A percentile compares a stretch with the other conserved stretches of the same genome.
Evolutionary conservation across 1,284 basidiomycete species (phyloP).

Genomic region (Trichosporon asahii): DNA sequence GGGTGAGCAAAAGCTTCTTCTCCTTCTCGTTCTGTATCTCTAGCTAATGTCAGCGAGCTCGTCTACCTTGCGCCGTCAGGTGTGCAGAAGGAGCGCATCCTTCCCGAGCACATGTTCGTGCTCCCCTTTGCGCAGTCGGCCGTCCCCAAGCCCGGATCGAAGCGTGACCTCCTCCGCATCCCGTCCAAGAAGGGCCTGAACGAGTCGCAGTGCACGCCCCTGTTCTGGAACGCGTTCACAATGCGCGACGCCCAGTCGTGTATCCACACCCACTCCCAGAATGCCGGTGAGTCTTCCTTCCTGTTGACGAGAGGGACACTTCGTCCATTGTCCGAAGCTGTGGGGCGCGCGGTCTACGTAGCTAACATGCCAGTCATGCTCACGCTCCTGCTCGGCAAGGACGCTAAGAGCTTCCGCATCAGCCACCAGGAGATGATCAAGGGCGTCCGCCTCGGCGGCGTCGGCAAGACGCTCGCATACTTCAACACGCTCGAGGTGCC

Average conservation of each 20-base stretch:
- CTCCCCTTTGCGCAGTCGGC: constrained; percentile 67
- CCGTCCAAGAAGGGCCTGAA: constrained; percentile 64
- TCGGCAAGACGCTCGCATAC: constrained; percentile 67
- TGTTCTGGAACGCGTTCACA: constrained; percentile 89
- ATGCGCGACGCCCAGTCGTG: constrained; percentile 70
- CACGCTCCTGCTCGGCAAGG: constrained; percentile 66
- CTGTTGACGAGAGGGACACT: too few relatives aligned
- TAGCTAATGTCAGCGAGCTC: constrained; percentile 58
- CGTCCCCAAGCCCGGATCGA: constrained; percentile 60
- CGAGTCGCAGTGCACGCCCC: constrained; percentile 76
- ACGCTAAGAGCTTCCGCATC: constrained; percentile 61
- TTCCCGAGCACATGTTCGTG: constrained; percentile 74
- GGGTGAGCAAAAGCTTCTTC: constrained; percentile 60
- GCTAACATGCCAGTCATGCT: constrained; percentile 61
- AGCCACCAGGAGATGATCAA: constrained; percentile 88
- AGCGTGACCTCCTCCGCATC: constrained; percentile 69
- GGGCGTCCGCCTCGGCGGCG: constrained; percentile 72
- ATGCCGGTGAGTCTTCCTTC: constrained; percentile 55
- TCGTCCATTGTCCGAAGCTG: too few relatives aligned
- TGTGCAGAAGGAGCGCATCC: constrained; percentile 81
- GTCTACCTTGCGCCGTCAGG: constrained; percentile 83
- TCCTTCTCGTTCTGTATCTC: too few relatives aligned
- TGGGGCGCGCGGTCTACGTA: too few relatives aligned
- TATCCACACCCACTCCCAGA: constrained; percentile 82
- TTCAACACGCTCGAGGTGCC: constrained; percentile 79